phyloP scores from a whole-genome alignment of 1,139 yeast species.

The Candida glucosophila region DNA sequence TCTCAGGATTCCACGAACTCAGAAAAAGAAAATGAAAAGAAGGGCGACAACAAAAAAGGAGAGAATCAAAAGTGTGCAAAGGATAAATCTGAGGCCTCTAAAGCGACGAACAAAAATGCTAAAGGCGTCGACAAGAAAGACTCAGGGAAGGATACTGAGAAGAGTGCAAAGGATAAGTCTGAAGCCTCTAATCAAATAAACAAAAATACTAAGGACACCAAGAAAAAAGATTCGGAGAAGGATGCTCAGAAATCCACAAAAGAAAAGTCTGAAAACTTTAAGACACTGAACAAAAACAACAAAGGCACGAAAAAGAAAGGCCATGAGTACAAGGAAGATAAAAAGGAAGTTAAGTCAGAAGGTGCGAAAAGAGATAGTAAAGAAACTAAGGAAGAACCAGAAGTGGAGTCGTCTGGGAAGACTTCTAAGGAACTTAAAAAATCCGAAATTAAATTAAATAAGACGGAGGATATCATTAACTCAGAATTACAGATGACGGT shows the following conservation, averaged over 20 bases:
- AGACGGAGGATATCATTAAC: slow-evolving; percentile 19
- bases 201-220: slow-evolving; percentile 5
- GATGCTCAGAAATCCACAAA: slow-evolving; percentile 2
- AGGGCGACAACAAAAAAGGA: slow-evolving; percentile 7
- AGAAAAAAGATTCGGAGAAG: slow-evolving; percentile 7
- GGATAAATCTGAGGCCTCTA: too few relatives aligned
- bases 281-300: slow-evolving; percentile 8
- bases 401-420: slow-evolving; percentile 24
- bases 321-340: slow-evolving; percentile 8
- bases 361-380: slow-evolving; percentile 6
- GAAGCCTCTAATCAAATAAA: slow-evolving; percentile 2
- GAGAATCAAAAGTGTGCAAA: too few relatives aligned
- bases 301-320: slow-evolving; percentile 9
- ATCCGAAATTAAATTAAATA: too few relatives aligned
- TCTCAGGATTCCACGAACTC: not conserved
- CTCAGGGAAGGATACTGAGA: slow-evolving; percentile 1
- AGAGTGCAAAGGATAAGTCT: slow-evolving; percentile 7
- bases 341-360: slow-evolving; percentile 8
- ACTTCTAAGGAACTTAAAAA: too few relatives aligned
- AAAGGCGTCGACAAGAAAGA: too few relatives aligned
- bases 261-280: slow-evolving; percentile 8
- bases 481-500: slow-evolving; percentile 63
- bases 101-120: not conserved
- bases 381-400: slow-evolving; percentile 21
- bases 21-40: slow-evolving; percentile 1